Conservation (phyloP, 768 basidiomycete species). For the Erythrobasidium yunnanense region DNA sequence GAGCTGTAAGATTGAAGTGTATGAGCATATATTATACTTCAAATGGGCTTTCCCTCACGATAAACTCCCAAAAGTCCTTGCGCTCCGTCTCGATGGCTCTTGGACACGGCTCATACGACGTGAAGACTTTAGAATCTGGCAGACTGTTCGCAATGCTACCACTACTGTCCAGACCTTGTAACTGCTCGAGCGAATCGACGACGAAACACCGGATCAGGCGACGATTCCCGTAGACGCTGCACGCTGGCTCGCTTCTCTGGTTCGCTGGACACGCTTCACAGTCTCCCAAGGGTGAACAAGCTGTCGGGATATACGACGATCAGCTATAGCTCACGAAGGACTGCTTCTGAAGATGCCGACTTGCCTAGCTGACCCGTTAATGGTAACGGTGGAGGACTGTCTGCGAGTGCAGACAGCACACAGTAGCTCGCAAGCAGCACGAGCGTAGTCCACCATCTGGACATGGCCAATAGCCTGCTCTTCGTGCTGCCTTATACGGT, state of each 20-base stretch:
- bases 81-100: constrained; percentile 16
- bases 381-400: too few species aligned
- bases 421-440: too few species aligned
- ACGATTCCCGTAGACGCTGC: constrained; percentile 16
- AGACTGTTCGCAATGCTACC: neutral
- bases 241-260: constrained; percentile 14
- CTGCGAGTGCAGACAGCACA: too few species aligned
- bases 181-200: neutral
- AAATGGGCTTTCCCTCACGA: neutral
- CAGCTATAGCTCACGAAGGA: neutral
- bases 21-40: neutral
- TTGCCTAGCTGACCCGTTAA: neutral
- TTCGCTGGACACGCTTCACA: constrained; percentile 2
- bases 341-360: neutral
- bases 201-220: constrained; percentile 5
- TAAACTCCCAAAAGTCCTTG: constrained; percentile 21
- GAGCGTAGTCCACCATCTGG: too few species aligned
- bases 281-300: constrained; percentile 5
- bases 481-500: too few species aligned
- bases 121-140: neutral
- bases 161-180: neutral
- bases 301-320: too few species aligned
- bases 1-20: neutral
- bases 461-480: too few species aligned
- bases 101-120: constrained; percentile 1